Percentiles rank a stretch among this genome's conserved stretches.
Conservation (phyloP, 176 grass and related monocot genomes). For the Lolium multiflorum region DNA sequence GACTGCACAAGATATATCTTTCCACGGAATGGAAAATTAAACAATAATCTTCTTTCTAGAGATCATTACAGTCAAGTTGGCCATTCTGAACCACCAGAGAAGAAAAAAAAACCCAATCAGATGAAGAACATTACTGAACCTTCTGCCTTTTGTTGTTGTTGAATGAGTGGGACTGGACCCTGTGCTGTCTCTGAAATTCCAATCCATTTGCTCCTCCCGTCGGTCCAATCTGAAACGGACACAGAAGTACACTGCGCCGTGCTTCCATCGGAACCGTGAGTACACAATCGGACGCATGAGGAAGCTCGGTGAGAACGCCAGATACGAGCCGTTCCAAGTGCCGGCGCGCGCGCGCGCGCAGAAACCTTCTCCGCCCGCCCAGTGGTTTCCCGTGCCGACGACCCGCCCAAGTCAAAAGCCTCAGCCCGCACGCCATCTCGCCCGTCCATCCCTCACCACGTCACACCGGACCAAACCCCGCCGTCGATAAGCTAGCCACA, state of each 20-base stretch:
- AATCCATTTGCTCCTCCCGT: not conserved
- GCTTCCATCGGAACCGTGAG: constrained; percentile 9
- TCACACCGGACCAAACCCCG: constrained; percentile 28
- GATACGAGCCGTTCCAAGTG: not conserved
- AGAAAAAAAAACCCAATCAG: not conserved
- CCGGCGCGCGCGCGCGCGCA: constrained; percentile 35
- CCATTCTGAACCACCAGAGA: not conserved
- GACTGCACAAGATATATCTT: not conserved
- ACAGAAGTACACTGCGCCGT: not conserved
- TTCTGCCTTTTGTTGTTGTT: not conserved
- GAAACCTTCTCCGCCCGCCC: constrained; percentile 14
- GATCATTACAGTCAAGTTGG: not conserved
- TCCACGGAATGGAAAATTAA: not conserved
- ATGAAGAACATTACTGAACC: not conserved
- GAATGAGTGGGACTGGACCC: not conserved
- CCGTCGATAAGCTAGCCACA: not conserved
- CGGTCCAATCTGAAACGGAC: constrained; percentile 35
- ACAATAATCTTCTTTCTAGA: not conserved
- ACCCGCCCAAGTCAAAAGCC: constrained; percentile 21
- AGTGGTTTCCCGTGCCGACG: constrained; percentile 1
- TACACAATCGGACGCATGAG: not conserved
- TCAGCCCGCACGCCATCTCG: constrained; percentile 22
- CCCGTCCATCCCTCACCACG: constrained; percentile 17
- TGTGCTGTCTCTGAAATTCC: not conserved
- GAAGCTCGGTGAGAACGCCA: not conserved